These are phyloP conservation scores for Myriosclerotinia scirpicola DNA, from an alignment of 2,329 filamentous ascomycete genomes.

Conservation along the genomic window DNA sequence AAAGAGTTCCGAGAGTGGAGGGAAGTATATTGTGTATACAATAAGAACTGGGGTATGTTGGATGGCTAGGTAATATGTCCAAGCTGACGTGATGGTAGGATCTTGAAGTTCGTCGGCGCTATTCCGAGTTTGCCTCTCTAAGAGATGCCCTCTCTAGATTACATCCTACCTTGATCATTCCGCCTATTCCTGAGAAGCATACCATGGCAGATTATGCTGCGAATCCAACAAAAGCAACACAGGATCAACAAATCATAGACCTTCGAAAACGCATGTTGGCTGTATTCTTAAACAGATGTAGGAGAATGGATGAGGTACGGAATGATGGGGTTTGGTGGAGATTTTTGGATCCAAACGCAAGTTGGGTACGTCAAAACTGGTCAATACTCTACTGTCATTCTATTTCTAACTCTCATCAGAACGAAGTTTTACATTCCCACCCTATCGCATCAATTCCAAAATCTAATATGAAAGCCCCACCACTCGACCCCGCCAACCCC, in stretches of 20 bases:
- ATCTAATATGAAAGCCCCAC: constrained; percentile 91
- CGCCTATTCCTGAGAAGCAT: constrained; percentile 97
- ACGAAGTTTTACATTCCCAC: constrained; percentile 89
- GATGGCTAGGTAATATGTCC: constrained; percentile 1
- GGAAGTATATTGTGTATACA: constrained; percentile 94
- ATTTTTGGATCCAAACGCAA: constrained; percentile 95
- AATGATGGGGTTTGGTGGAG: constrained; percentile 97
- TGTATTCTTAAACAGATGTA: constrained; percentile 91
- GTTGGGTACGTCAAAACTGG: constrained; percentile 70
- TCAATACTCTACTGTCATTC: neutral
- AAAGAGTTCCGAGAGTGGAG: constrained; percentile 89
- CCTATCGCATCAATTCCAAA: constrained; percentile 91
- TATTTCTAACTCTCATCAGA: constrained; percentile 54
- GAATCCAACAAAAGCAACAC: constrained; percentile 96
- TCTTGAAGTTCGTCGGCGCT: constrained; percentile 88
- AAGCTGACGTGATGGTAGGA: constrained; percentile 57
- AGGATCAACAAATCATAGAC: constrained; percentile 96
- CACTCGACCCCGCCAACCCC: constrained; percentile 90
- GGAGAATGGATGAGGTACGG: constrained; percentile 86
- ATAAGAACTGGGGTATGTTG: constrained; percentile 80
- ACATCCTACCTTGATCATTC: constrained; percentile 92
- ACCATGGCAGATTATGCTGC: constrained; percentile 98
- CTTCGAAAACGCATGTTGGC: constrained; percentile 94
- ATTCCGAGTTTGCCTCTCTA: constrained; percentile 94
- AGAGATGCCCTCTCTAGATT: constrained; percentile 85